Percentiles rank a stretch among this genome's conserved stretches.
Evolutionary conservation across 1,139 yeast species (phyloP).

Genomic region (Yamadazyma conglobata): DNA sequence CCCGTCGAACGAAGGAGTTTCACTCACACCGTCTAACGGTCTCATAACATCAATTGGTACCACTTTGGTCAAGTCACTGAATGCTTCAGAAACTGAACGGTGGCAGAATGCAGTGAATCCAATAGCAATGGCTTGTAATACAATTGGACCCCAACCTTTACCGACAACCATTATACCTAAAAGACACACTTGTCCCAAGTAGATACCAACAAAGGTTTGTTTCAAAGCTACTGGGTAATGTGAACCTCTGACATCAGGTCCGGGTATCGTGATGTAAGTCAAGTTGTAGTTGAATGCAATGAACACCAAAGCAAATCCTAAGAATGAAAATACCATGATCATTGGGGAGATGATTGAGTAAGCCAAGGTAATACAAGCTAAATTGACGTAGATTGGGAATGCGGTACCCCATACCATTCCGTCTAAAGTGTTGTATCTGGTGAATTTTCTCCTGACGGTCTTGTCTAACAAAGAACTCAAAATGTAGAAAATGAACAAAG

Average conservation of each 20-base stretch:
- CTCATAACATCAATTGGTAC: constrained; percentile 69
- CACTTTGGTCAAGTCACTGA: constrained; percentile 54
- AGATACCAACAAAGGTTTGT: constrained; percentile 85
- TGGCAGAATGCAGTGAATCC: constrained; percentile 68
- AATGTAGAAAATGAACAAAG: constrained; percentile 65
- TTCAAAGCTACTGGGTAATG: constrained; percentile 85
- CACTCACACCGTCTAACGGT: constrained; percentile 65
- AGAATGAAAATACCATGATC: constrained; percentile 62
- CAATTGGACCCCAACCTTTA: constrained; percentile 94
- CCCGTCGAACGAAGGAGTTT: constrained; percentile 53
- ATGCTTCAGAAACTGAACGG: constrained; percentile 55
- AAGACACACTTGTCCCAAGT: constrained; percentile 81
- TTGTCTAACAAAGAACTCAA: constrained; percentile 68
- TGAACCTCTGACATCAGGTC: constrained; percentile 76
- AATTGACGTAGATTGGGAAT: constrained; percentile 79
- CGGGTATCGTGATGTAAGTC: constrained; percentile 59
- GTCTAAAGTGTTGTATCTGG: constrained; percentile 60
- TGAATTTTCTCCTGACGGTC: constrained; percentile 87
- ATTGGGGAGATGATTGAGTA: constrained; percentile 81
- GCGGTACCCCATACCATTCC: constrained; percentile 81
- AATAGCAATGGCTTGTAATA: constrained; percentile 63
- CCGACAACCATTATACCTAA: constrained; percentile 85
- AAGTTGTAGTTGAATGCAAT: constrained; percentile 78
- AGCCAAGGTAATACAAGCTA: constrained; percentile 75
- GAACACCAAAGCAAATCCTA: constrained; percentile 69